Evolutionary conservation across 1,139 yeast genomes (phyloP).

Genomic region (Sugiyamaella castrensis): DNA sequence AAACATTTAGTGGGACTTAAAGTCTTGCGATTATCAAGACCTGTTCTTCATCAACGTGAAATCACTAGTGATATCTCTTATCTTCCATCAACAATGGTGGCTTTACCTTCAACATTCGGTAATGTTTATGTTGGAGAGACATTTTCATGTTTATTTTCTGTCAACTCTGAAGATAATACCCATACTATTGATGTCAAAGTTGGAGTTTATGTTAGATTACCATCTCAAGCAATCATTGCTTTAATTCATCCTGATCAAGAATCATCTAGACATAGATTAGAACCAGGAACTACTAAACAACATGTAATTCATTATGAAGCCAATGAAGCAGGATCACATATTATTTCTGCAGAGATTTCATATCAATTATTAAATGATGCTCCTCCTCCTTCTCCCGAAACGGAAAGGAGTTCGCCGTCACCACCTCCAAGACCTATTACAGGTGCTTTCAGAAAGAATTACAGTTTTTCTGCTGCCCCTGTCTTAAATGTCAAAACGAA

Average conservation of each 20-base stretch:
- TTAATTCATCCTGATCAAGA: constrained; percentile 22
- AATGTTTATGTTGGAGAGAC: constrained; percentile 34
- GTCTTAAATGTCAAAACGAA: constrained; percentile 36
- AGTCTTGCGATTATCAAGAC: constrained; percentile 34
- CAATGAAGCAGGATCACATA: constrained; percentile 33
- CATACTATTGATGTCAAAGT: constrained; percentile 20
- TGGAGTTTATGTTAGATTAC: constrained; percentile 24
- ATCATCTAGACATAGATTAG: constrained; percentile 16
- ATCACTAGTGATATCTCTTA: constrained; percentile 7
- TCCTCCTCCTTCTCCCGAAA: constrained; percentile 10
- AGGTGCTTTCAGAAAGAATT: constrained; percentile 28
- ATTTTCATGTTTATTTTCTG: constrained; percentile 29
- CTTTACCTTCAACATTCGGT: constrained; percentile 31
- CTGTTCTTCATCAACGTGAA: constrained; percentile 25
- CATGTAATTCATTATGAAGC: constrained; percentile 32
- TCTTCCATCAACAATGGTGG: constrained; percentile 19
- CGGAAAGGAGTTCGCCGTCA: not conserved
- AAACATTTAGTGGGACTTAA: constrained; percentile 27
- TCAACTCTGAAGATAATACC: constrained; percentile 18
- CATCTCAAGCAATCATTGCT: constrained; percentile 20
- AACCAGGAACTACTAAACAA: constrained; percentile 22
- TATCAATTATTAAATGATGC: constrained; percentile 15
- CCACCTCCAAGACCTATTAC: not conserved
- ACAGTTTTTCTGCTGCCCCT: constrained; percentile 34
- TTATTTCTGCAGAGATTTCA: constrained; percentile 29